A percentile compares a stretch with the other conserved stretches of the same genome.
phyloP scores from a whole-genome alignment of 2,329 filamentous ascomycete species.

The Paraconiothyrium brasiliense region DNA sequence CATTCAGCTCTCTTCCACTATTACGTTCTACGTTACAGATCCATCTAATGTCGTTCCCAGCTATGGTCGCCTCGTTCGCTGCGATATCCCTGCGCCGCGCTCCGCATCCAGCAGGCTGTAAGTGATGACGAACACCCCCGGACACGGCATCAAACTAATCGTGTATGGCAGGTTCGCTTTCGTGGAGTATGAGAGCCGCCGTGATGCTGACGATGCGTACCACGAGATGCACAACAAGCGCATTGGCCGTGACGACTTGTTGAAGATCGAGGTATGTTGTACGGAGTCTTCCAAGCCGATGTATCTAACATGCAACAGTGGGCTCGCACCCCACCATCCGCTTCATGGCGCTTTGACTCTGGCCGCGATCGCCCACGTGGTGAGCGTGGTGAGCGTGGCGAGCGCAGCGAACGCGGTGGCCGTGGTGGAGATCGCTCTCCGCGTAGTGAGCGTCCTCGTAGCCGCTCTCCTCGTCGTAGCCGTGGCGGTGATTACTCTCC shows the following conservation, averaged over 20 bases:
- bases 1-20: conserved; percentile 45
- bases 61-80: conserved; percentile 96
- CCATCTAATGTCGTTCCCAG: conserved; percentile 67
- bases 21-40: conserved; percentile 25
- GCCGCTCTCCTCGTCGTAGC: conserved; percentile 63
- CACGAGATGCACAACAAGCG: conserved; percentile 99
- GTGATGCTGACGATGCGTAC: conserved; percentile 98
- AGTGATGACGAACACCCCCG: conserved; percentile 58
- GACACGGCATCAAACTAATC: conserved; percentile 10
- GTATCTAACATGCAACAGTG: conserved; percentile 68
- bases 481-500: conserved; percentile 76
- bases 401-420: conserved; percentile 71
- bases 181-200: conserved; percentile 98
- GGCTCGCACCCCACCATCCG: conserved; percentile 96
- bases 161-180: conserved; percentile 80
- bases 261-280: conserved; percentile 91
- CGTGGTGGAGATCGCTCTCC: conserved; percentile 65
- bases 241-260: conserved; percentile 89
- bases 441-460: conserved; percentile 48
- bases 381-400: conserved; percentile 74
- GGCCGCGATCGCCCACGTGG: conserved; percentile 61
- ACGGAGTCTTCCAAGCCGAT: background rate
- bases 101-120: conserved; percentile 95
- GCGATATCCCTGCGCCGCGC: conserved; percentile 95
- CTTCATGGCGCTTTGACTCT: conserved; percentile 97